Percentiles rank a stretch among this genome's conserved stretches.
Evolutionary conservation across 495 filamentous ascomycete genomes (phyloP).

Genomic region (Xylaria telfairii): DNA sequence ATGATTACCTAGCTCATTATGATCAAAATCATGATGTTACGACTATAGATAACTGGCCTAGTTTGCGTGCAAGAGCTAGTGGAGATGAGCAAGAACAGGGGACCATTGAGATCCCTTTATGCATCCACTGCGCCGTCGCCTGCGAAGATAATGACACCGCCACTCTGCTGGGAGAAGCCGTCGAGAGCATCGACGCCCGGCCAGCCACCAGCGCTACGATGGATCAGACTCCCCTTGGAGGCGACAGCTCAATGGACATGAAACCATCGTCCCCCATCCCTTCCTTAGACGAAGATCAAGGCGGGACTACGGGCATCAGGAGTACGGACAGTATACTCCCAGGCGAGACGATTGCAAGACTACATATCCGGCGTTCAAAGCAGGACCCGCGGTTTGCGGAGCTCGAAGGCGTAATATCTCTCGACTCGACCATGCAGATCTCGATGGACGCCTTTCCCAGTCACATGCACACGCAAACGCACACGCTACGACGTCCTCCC

Average conservation of each 20-base stretch:
- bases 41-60: not conserved
- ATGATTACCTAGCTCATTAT: conserved; percentile 2
- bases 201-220: conserved; percentile 1
- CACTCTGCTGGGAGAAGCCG: conserved; percentile 31
- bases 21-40: not conserved
- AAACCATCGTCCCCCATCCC: not conserved
- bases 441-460: conserved; percentile 33
- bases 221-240: conserved; percentile 5
- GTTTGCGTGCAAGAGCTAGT: not conserved
- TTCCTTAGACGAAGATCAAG: not conserved
- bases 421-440: conserved; percentile 45
- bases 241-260: conserved; percentile 22
- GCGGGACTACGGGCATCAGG: not conserved
- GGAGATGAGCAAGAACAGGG: conserved; percentile 36
- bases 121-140: conserved; percentile 39
- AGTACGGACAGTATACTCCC: not conserved
- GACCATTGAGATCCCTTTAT: conserved; percentile 44
- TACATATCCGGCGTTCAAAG: conserved; percentile 14
- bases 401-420: conserved; percentile 26
- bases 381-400: conserved; percentile 21
- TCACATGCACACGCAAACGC: not conserved
- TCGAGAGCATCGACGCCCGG: conserved; percentile 35
- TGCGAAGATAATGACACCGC: conserved; percentile 32
- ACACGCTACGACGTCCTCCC: not conserved
- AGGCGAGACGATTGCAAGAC: conserved; percentile 25